phyloP scores from a whole-genome alignment of 495 filamentous ascomycete species.

The Xylaria bambusicola region DNA sequence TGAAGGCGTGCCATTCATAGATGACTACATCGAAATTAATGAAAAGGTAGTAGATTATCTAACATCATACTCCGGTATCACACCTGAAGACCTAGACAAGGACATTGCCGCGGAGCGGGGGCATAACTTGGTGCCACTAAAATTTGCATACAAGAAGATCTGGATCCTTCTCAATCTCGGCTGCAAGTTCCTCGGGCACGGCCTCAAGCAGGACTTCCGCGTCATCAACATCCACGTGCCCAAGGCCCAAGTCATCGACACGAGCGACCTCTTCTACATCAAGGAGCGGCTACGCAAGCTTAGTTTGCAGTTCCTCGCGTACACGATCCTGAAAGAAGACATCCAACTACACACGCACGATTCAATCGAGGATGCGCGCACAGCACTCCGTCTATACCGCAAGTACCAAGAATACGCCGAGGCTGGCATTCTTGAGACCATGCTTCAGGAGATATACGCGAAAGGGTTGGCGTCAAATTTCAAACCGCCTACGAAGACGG shows the following conservation, averaged over 20 bases:
- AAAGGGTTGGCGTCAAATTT: conserved; percentile 71
- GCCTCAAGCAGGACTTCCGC: conserved; percentile 89
- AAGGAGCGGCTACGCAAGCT: conserved; percentile 71
- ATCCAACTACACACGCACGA: conserved; percentile 92
- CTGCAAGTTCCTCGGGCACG: conserved; percentile 91
- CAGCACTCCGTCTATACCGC: conserved; percentile 83
- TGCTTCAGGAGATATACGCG: conserved; percentile 80
- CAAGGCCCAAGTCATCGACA: conserved; percentile 88
- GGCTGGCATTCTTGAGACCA: conserved; percentile 74
- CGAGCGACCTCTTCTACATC: conserved; percentile 81
- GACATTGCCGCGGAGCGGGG: conserved; percentile 55
- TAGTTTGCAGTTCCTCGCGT: conserved; percentile 83
- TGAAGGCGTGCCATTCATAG: conserved; percentile 86
- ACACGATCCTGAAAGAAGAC: conserved; percentile 82
- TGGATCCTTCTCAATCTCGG: conserved; percentile 96
- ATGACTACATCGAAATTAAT: conserved; percentile 91
- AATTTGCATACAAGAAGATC: conserved; percentile 94
- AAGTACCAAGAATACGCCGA: conserved; percentile 89
- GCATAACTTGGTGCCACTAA: conserved; percentile 82
- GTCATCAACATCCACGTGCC: conserved; percentile 97
- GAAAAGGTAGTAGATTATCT: conserved; percentile 96
- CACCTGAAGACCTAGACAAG: conserved; percentile 77
- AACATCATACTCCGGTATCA: conserved; percentile 89
- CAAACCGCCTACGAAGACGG: conserved; percentile 61
- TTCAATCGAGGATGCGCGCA: conserved; percentile 88